These are phyloP conservation scores for Nematocida minor DNA, from an alignment of 371 early-diverging fungal species.

Conservation along the genomic window DNA sequence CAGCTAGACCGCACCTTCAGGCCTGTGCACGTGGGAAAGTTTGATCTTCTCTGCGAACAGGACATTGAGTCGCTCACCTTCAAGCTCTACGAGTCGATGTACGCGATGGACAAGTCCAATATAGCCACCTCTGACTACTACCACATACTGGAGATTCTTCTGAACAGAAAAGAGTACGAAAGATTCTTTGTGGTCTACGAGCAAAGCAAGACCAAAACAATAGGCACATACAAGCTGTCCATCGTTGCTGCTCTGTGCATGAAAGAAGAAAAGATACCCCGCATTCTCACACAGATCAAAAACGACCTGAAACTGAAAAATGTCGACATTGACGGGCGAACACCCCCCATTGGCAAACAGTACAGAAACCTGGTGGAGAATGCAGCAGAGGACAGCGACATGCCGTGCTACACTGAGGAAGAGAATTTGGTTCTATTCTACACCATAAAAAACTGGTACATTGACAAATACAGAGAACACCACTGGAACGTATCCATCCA, in stretches of 20 bases:
- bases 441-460: slow-evolving; percentile 26
- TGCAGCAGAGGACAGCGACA: background rate
- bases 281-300: slow-evolving; percentile 7
- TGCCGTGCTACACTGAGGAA: background rate
- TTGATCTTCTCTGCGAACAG: slow-evolving; percentile 59
- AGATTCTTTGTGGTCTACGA: slow-evolving; percentile 53
- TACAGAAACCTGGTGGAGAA: background rate
- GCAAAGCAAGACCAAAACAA: background rate
- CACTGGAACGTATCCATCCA: slow-evolving; percentile 51
- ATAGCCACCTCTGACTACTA: background rate
- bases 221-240: slow-evolving; percentile 43
- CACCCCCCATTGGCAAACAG: background rate
- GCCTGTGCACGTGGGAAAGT: background rate
- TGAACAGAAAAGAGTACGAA: slow-evolving; percentile 49
- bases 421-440: slow-evolving; percentile 1
- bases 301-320: background rate
- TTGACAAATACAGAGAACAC: slow-evolving; percentile 5
- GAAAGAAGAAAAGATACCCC: background rate
- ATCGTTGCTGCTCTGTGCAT: slow-evolving; percentile 29
- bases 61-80: slow-evolving; percentile 58
- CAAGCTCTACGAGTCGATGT: slow-evolving; percentile 29
- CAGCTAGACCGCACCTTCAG: background rate
- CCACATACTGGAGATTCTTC: slow-evolving; percentile 40
- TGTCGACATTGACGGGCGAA: background rate
- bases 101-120: background rate